These are phyloP conservation scores for Simplicillium sp. DNA, from an alignment of 2,329 filamentous ascomycete species.

Conservation along the genomic window DNA sequence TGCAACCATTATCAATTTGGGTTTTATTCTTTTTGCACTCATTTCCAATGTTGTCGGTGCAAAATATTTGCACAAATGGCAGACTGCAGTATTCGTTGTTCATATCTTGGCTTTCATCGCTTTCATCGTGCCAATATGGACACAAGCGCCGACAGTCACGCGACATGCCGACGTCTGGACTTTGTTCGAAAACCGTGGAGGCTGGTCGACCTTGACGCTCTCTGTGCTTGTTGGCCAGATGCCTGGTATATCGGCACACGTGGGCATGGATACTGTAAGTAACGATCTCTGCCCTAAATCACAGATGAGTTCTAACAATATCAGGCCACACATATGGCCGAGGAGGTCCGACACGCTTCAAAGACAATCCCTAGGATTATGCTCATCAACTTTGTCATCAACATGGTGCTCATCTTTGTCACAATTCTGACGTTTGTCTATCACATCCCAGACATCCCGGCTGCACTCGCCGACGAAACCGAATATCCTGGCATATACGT, in stretches of 20 bases:
- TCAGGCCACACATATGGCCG: slow-evolving; percentile 7
- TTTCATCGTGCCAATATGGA: slow-evolving; percentile 8
- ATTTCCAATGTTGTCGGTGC: slow-evolving; percentile 5
- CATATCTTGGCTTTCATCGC: slow-evolving; percentile 7
- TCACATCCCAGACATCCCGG: slow-evolving; percentile 4
- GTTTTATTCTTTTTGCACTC: slow-evolving; percentile 2
- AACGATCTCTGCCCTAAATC: not conserved
- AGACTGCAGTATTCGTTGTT: slow-evolving; percentile 8
- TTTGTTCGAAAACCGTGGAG: slow-evolving; percentile 6
- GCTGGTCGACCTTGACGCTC: slow-evolving; percentile 6
- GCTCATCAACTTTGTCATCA: not conserved
- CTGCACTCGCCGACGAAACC: slow-evolving; percentile 1
- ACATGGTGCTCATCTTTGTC: slow-evolving; percentile 1
- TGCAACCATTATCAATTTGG: slow-evolving; percentile 6
- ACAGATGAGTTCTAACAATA: not conserved
- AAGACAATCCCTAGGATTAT: slow-evolving; percentile 7
- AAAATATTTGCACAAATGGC: slow-evolving; percentile 5
- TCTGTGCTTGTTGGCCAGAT: slow-evolving; percentile 9
- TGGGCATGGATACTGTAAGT: slow-evolving; percentile 6
- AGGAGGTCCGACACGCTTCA: slow-evolving; percentile 9
- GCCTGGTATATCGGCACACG: slow-evolving; percentile 6
- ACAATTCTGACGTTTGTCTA: slow-evolving; percentile 1
- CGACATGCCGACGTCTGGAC: slow-evolving; percentile 6
- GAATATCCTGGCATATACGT: slow-evolving; percentile 5
- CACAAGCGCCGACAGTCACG: slow-evolving; percentile 4